Conservation (phyloP, 495 filamentous ascomycete genomes). For the Daldinia vernicosa region DNA sequence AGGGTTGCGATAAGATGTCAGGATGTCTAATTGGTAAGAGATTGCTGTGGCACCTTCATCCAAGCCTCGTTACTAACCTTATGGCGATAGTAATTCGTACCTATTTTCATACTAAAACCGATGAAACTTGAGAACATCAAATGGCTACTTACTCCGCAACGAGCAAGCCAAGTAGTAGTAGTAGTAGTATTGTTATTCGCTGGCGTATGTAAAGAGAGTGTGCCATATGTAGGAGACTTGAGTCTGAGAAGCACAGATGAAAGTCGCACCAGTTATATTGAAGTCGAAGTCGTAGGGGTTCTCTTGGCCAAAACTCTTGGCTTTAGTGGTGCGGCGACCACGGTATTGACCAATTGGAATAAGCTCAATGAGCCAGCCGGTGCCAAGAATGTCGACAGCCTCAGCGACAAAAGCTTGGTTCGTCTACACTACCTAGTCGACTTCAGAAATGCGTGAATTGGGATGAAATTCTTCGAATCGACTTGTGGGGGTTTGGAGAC, state of each 20-base stretch:
- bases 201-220: background rate
- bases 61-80: constrained; percentile 5
- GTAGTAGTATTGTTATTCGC: background rate
- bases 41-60: constrained; percentile 17
- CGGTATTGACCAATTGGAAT: constrained; percentile 21
- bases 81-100: constrained; percentile 7
- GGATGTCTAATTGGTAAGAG: constrained; percentile 5
- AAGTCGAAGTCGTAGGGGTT: constrained; percentile 24
- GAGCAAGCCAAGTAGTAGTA: background rate
- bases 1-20: constrained; percentile 6
- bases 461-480: constrained; percentile 10
- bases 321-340: constrained; percentile 31
- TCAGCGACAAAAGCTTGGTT: constrained; percentile 31
- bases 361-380: constrained; percentile 9
- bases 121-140: constrained; percentile 24
- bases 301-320: constrained; percentile 45
- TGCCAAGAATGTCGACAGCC: constrained; percentile 28
- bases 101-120: constrained; percentile 5
- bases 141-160: constrained; percentile 18
- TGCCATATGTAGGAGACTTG: background rate
- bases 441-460: background rate
- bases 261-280: constrained; percentile 30
- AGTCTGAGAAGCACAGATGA: background rate
- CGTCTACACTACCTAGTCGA: background rate
- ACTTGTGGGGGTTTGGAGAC: background rate